Conservation (phyloP, 1,284 basidiomycete genomes). For the Trichosporon asahii region DNA sequence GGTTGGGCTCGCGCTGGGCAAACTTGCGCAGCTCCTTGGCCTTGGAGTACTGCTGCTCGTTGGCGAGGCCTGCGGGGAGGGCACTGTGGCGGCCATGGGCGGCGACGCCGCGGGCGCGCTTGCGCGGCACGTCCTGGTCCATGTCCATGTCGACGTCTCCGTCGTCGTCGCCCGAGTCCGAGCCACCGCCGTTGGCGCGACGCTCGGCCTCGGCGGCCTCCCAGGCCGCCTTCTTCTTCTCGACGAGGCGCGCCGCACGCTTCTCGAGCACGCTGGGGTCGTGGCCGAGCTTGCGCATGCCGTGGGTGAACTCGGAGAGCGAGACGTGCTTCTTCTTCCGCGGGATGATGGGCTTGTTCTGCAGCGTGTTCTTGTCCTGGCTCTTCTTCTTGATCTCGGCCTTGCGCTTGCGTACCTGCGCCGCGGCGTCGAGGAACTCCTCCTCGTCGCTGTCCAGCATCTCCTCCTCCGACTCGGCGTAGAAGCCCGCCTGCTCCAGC, state of each 20-base stretch:
- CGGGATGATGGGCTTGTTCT: conserved; percentile 78
- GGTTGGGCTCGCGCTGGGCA: conserved; percentile 77
- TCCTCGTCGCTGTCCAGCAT: conserved; percentile 92
- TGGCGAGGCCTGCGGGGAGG: conserved; percentile 66
- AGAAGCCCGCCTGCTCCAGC: conserved; percentile 90
- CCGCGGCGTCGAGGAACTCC: conserved; percentile 66
- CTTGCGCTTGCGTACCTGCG: conserved; percentile 63
- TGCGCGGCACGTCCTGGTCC: conserved; percentile 10
- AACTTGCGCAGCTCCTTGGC: conserved; percentile 77
- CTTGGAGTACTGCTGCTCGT: conserved; percentile 72
- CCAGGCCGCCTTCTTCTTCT: conserved; percentile 45
- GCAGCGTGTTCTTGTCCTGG: conserved; percentile 81
- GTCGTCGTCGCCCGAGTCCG: conserved; percentile 17
- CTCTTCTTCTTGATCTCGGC: conserved; percentile 67
- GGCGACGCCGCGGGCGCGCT: background rate
- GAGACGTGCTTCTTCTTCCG: conserved; percentile 82
- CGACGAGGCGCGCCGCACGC: conserved; percentile 72
- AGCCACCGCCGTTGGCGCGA: conserved; percentile 27
- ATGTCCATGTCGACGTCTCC: conserved; percentile 19
- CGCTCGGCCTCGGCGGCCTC: conserved; percentile 47
- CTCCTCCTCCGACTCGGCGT: conserved; percentile 78
- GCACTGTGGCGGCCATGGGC: conserved; percentile 29
- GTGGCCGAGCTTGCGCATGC: conserved; percentile 79
- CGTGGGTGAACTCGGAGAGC: conserved; percentile 76
- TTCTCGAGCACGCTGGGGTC: conserved; percentile 85